Conservation (phyloP, 176 grass and related monocot species). For the Puccinellia tenuiflora region DNA sequence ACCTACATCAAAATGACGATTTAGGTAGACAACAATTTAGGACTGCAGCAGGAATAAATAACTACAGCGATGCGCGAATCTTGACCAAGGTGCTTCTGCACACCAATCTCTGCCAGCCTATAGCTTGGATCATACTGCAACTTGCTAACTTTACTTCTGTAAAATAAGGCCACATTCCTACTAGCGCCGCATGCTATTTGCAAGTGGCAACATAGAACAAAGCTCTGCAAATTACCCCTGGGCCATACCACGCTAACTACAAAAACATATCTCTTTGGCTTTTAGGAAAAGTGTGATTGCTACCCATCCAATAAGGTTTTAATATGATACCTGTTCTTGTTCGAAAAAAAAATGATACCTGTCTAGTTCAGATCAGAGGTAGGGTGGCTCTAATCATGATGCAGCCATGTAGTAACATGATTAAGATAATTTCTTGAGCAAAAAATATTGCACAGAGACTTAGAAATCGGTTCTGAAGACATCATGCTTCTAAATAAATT, state of each 20-base stretch:
- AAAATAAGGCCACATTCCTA: not conserved
- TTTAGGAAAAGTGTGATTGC: not conserved
- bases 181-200: not conserved
- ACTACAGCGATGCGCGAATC: not conserved
- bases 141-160: not conserved
- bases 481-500: not conserved
- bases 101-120: not conserved
- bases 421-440: not conserved
- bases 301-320: not conserved
- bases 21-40: not conserved
- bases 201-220: conserved; percentile 3
- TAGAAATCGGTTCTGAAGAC: not conserved
- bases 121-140: not conserved
- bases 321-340: too few species aligned
- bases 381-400: not conserved
- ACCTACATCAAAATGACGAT: not conserved
- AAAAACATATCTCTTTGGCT: not conserved
- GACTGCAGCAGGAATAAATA: not conserved
- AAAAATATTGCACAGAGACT: not conserved
- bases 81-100: not conserved
- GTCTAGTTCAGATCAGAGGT: not conserved
- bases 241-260: not conserved
- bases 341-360: too few species aligned
- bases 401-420: not conserved
- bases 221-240: not conserved